Percentiles rank a stretch among this genome's conserved stretches.
Evolutionary conservation across 306 rosid species (phyloP).

Genomic region (Glycine latifolia): DNA sequence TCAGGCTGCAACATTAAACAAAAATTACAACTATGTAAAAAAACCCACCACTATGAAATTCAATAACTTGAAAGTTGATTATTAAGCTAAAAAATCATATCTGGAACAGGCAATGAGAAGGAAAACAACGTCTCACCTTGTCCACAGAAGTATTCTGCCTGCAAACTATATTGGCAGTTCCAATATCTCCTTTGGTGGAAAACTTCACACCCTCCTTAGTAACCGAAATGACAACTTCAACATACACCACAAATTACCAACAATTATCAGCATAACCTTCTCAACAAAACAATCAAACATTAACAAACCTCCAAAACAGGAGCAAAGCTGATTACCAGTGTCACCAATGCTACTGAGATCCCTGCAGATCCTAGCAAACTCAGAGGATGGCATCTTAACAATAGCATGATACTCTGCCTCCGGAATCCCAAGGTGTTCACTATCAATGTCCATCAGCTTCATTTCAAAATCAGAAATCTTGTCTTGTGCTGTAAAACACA

Average conservation of each 20-base stretch:
- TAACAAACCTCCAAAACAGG: background rate
- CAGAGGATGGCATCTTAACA: constrained; percentile 91
- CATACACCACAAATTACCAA: background rate
- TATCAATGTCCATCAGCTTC: constrained; percentile 97
- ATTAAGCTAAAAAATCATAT: background rate
- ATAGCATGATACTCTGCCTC: constrained; percentile 95
- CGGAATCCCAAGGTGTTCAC: constrained; percentile 95
- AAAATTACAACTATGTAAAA: background rate
- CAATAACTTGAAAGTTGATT: no score
- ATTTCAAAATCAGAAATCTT: constrained; percentile 96
- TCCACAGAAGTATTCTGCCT: constrained; percentile 92
- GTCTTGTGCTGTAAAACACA: constrained; percentile 61
- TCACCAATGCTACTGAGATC: constrained; percentile 95
- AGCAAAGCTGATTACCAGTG: constrained; percentile 63
- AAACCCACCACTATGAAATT: background rate
- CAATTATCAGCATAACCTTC: background rate
- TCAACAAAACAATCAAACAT: background rate
- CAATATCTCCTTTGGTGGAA: constrained; percentile 94
- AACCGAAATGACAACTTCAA: constrained; percentile 87
- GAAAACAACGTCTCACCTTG: constrained; percentile 62
- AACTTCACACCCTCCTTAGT: constrained; percentile 95
- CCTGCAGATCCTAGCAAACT: constrained; percentile 90
- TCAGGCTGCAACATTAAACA: constrained; percentile 61
- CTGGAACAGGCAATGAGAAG: background rate
- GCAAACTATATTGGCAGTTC: constrained; percentile 91